These are phyloP conservation scores for Solanum okadae DNA, from an alignment of 257 asterid genomes.

Conservation along the genomic window DNA sequence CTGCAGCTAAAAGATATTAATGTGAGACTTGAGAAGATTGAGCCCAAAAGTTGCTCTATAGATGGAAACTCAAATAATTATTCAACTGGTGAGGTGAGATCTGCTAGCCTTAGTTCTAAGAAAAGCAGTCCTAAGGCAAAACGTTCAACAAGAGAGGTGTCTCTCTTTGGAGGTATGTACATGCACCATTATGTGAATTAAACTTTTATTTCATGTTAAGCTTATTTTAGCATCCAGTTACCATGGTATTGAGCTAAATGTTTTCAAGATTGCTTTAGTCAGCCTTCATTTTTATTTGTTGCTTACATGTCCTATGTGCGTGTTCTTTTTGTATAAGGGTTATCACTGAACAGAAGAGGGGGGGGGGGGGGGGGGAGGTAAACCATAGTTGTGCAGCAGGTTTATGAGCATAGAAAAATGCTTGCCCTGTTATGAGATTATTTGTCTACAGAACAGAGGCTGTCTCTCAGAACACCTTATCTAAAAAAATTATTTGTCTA, in stretches of 20 bases:
- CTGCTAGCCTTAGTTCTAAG: slow-evolving; percentile 43
- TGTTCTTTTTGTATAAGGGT: not conserved
- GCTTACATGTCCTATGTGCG: not conserved
- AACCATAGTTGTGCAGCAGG: not conserved
- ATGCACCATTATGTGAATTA: not conserved
- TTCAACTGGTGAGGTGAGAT: slow-evolving; percentile 48
- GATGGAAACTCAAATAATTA: slow-evolving; percentile 57
- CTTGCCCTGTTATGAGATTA: not conserved
- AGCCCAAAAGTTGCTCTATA: slow-evolving; percentile 65
- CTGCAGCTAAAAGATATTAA: slow-evolving; percentile 87
- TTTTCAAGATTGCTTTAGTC: not conserved
- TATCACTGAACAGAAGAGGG: not conserved
- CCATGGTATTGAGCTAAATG: not conserved
- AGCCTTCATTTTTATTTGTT: not conserved
- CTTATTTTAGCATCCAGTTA: not conserved
- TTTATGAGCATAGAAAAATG: not conserved
- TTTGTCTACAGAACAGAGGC: not conserved
- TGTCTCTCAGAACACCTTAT: not conserved
- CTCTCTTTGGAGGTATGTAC: slow-evolving; percentile 92
- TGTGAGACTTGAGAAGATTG: slow-evolving; percentile 78
- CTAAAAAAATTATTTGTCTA: not conserved
- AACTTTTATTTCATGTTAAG: not conserved
- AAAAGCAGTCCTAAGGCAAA: slow-evolving; percentile 91
- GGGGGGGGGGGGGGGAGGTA: not conserved
- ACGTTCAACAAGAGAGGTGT: slow-evolving; percentile 60